Conservation (phyloP, 139 green algal genomes). For the Chlamydomonas urium region DNA sequence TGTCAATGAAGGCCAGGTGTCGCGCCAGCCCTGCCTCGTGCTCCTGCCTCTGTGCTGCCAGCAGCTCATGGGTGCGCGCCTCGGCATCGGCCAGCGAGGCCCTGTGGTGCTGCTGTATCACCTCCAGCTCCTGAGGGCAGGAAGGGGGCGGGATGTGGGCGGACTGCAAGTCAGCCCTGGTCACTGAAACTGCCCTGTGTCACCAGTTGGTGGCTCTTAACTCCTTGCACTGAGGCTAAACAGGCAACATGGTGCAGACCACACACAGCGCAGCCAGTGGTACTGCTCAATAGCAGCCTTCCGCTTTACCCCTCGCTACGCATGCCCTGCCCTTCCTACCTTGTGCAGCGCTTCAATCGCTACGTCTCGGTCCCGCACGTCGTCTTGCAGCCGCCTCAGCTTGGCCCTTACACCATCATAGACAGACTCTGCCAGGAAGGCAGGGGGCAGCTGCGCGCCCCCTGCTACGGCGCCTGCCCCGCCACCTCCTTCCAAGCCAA, state of each 20-base stretch:
- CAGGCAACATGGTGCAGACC: too few relatives aligned
- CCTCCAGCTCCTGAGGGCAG: slow-evolving; percentile 36
- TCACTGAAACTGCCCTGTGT: too few relatives aligned
- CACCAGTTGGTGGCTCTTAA: too few relatives aligned
- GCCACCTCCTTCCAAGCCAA: too few relatives aligned
- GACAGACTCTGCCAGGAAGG: slow-evolving; percentile 44
- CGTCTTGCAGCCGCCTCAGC: slow-evolving; percentile 38
- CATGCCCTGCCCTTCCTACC: too few relatives aligned
- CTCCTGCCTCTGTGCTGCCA: slow-evolving; percentile 32
- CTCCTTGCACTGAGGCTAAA: too few relatives aligned
- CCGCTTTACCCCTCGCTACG: too few relatives aligned
- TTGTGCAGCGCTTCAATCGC: slow-evolving; percentile 21
- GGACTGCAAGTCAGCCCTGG: too few relatives aligned
- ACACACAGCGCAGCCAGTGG: too few relatives aligned
- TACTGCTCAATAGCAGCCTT: too few relatives aligned
- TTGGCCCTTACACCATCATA: slow-evolving; percentile 51
- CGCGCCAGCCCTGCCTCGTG: slow-evolving; percentile 38
- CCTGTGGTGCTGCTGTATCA: slow-evolving; percentile 7
- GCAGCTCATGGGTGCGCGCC: slow-evolving; percentile 12
- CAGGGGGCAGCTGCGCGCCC: too few relatives aligned
- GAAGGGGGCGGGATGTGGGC: background rate
- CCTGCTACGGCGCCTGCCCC: too few relatives aligned
- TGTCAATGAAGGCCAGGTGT: slow-evolving; percentile 56
- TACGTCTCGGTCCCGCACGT: slow-evolving; percentile 26
- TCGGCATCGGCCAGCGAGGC: slow-evolving; percentile 23